Percentiles rank a stretch among this genome's conserved stretches.
Conservation (phyloP, 2,329 filamentous ascomycete genomes). For the Phialophora verrucosa region DNA sequence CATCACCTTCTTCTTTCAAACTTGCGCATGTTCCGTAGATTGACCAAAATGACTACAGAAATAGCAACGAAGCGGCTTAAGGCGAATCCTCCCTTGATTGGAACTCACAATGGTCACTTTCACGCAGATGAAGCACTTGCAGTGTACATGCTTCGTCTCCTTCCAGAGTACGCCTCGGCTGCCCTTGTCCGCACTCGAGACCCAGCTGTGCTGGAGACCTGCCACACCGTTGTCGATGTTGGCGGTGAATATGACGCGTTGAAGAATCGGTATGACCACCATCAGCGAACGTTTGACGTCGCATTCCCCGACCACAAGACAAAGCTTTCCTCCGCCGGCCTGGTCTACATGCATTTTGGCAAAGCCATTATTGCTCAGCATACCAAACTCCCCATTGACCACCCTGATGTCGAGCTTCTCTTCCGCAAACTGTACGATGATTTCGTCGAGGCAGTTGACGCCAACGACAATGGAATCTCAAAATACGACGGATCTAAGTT, state of each 20-base stretch:
- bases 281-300: slow-evolving; percentile 87
- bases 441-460: slow-evolving; percentile 95
- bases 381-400: slow-evolving; percentile 64
- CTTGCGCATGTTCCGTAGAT: slow-evolving; percentile 47
- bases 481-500: slow-evolving; percentile 76
- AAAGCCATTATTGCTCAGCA: slow-evolving; percentile 76
- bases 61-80: slow-evolving; percentile 82
- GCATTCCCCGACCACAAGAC: slow-evolving; percentile 84
- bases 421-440: slow-evolving; percentile 89
- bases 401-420: slow-evolving; percentile 72
- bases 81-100: slow-evolving; percentile 74
- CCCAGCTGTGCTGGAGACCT: slow-evolving; percentile 73
- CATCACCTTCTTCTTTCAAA: slow-evolving; percentile 3
- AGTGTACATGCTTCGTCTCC: slow-evolving; percentile 89
- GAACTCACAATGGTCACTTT: slow-evolving; percentile 98
- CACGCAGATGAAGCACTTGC: slow-evolving; percentile 98
- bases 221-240: slow-evolving; percentile 97
- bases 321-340: slow-evolving; percentile 89
- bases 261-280: slow-evolving; percentile 87
- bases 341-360: slow-evolving; percentile 96
- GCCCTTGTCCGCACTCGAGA: slow-evolving; percentile 86
- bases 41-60: slow-evolving; percentile 68
- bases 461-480: slow-evolving; percentile 94
- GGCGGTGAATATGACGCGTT: slow-evolving; percentile 86
- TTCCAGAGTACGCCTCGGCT: slow-evolving; percentile 78